Conservation (phyloP, 139 green algal species). For the Tetraselmis striata region DNA sequence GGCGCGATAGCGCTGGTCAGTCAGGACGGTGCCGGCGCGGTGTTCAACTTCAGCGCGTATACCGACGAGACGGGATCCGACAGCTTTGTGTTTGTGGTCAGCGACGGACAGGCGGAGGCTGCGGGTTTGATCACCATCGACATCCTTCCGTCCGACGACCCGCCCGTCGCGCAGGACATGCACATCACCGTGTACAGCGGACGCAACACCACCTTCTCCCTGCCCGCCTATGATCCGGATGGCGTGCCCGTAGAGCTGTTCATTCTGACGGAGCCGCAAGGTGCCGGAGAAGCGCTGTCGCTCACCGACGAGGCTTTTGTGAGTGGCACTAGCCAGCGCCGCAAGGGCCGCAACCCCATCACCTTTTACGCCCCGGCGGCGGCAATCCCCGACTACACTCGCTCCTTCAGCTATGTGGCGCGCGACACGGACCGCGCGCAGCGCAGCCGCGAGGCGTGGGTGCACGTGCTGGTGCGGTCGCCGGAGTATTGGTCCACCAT, state of each 20-base stretch:
- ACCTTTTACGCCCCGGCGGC: background rate
- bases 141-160: background rate
- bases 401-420: background rate
- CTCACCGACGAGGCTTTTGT: background rate
- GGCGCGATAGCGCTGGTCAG: background rate
- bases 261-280: background rate
- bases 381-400: background rate
- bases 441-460: background rate
- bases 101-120: background rate
- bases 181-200: background rate
- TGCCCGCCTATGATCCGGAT: background rate
- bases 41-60: background rate
- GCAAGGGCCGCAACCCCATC: background rate
- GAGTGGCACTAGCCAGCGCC: background rate
- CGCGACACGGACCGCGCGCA: background rate
- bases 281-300: background rate
- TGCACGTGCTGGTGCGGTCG: background rate
- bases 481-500: background rate
- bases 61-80: background rate
- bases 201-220: background rate
- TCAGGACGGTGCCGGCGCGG: background rate
- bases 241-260: background rate
- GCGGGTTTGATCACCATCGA: background rate
- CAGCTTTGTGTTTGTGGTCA: background rate
- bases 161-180: background rate